Base-by-base conservation (phyloP, 2,329 filamentous ascomycete genomes). In the Phyllosticta citriasiana region DNA sequence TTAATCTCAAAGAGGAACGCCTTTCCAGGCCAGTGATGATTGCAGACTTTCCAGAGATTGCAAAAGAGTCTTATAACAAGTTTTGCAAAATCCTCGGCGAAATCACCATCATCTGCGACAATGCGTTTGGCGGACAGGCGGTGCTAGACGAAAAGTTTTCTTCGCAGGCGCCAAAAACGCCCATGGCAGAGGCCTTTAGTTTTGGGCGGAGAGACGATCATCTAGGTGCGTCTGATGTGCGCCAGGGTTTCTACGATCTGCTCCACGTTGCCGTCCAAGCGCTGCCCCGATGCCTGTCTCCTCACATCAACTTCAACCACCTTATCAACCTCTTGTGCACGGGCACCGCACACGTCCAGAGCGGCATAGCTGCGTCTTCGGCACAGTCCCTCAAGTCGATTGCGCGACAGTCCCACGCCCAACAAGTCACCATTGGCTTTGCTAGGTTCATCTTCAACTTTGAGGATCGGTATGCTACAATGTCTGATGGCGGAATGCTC, bases 401-500 rank as follows among this genome's bases (percentile, higher is more conserved):
- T 68, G 94, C 95, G 10, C 84, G 89, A 33, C 94, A 99, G 69
- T 89, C 88, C 7, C 89, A 96, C 74, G 92, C 94, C 0, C 91
- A 99, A 67, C 89, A 94, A 72, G 94, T 99, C 2, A 96, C 92
- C 0, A 96, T 95, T 74, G 93, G 94, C 0, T 99, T 99, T 74
- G 90, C 94, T 47, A 83, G 92, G 26, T 99, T 97, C 74, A 99
- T 99, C 59, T 99, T 99, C 78, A 96, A 94, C 67, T 99, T 97
- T 72, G 95, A 99, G 72, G 92, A 96, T 66, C 86, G 92, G 25
- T 99, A 99, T 73, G 91, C 93, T 0, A 97, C 94, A 33, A 97
- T 97, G 86, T 96, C 92, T 9, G 94, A 99, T 69, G 94, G 95
- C 33, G 94, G 94, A 2, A 94, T 99, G 87, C 84, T 99, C 25